Evolutionary conservation across 2,329 filamentous ascomycete species (phyloP).

Genomic region (Aspergillus quadrilineatus): DNA sequence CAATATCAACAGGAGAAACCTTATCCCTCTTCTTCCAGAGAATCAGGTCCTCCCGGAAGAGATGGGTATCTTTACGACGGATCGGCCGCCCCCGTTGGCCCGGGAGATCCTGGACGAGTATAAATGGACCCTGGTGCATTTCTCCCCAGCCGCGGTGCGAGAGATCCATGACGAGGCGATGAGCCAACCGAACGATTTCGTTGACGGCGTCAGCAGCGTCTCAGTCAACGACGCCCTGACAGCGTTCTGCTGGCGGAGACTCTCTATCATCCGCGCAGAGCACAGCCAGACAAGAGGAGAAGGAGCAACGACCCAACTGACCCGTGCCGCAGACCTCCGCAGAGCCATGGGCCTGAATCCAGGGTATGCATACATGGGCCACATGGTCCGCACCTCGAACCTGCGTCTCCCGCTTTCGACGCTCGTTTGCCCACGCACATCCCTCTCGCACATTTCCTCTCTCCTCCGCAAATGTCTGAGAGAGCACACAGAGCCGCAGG

Average conservation of each 20-base stretch:
- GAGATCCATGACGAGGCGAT: slow-evolving; percentile 9
- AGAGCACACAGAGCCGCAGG: not conserved
- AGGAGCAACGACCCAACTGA: slow-evolving; percentile 9
- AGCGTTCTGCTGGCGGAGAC: slow-evolving; percentile 22
- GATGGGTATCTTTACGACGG: slow-evolving; percentile 12
- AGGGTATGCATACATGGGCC: slow-evolving; percentile 19
- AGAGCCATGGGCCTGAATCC: slow-evolving; percentile 16
- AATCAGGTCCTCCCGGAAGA: slow-evolving; percentile 15
- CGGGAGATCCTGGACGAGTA: slow-evolving; percentile 4
- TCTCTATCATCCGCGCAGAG: slow-evolving; percentile 12
- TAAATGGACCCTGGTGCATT: slow-evolving; percentile 15
- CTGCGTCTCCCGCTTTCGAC: slow-evolving; percentile 10
- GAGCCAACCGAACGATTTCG: slow-evolving; percentile 2
- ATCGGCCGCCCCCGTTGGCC: not conserved
- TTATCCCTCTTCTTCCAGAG: slow-evolving; percentile 18
- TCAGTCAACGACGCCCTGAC: slow-evolving; percentile 23
- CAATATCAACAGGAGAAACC: slow-evolving; percentile 18
- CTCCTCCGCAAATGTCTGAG: not conserved
- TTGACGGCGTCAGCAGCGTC: slow-evolving; percentile 2
- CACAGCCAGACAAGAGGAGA: not conserved
- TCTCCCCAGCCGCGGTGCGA: slow-evolving; percentile 3
- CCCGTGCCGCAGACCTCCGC: slow-evolving; percentile 23
- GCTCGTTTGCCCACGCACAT: not conserved
- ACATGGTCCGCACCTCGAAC: slow-evolving; percentile 21
- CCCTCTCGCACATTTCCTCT: slow-evolving; percentile 11